Conservation (phyloP, 1,139 yeast genomes). For the Protomyces arabidopsidicola region DNA sequence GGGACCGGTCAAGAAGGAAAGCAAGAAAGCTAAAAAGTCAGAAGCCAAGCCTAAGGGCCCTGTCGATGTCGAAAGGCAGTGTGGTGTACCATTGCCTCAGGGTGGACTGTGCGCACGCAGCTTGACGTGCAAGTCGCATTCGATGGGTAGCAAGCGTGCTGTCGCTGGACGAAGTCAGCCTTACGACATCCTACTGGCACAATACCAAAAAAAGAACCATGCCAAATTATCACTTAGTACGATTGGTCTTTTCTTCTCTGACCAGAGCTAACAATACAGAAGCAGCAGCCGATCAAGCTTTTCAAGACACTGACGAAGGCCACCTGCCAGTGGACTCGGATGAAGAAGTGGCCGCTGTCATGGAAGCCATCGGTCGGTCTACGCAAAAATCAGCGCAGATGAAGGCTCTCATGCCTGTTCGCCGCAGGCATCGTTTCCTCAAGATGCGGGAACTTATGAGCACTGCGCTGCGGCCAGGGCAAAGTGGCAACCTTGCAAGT, state of each 20-base stretch:
- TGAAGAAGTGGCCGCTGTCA: constrained; percentile 87
- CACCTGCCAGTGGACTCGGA: constrained; percentile 53
- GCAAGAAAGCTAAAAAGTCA: constrained; percentile 18
- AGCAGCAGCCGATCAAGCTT: constrained; percentile 31
- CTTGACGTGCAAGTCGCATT: constrained; percentile 91
- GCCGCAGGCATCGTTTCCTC: constrained; percentile 65
- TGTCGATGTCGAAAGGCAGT: constrained; percentile 89
- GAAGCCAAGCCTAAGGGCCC: constrained; percentile 30
- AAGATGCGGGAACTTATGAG: constrained; percentile 57
- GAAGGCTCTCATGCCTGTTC: constrained; percentile 63
- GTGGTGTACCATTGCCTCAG: constrained; percentile 89
- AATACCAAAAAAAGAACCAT: constrained; percentile 87
- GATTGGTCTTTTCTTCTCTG: constrained; percentile 39
- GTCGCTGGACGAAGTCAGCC: constrained; percentile 91
- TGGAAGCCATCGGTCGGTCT: constrained; percentile 75
- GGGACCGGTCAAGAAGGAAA: constrained; percentile 5
- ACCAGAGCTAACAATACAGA: constrained; percentile 35
- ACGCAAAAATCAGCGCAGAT: constrained; percentile 16
- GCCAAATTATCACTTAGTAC: constrained; percentile 48
- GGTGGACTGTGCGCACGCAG: constrained; percentile 95
- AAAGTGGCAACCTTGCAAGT: not conserved
- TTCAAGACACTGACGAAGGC: constrained; percentile 32
- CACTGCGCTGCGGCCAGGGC: not conserved
- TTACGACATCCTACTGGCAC: constrained; percentile 79
- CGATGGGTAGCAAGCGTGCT: constrained; percentile 96